Evolutionary conservation across 73 alveolate species (phyloP), one percentile per base, ranked within the genome.

Genomic region (Symbiodinium natans): DNA sequence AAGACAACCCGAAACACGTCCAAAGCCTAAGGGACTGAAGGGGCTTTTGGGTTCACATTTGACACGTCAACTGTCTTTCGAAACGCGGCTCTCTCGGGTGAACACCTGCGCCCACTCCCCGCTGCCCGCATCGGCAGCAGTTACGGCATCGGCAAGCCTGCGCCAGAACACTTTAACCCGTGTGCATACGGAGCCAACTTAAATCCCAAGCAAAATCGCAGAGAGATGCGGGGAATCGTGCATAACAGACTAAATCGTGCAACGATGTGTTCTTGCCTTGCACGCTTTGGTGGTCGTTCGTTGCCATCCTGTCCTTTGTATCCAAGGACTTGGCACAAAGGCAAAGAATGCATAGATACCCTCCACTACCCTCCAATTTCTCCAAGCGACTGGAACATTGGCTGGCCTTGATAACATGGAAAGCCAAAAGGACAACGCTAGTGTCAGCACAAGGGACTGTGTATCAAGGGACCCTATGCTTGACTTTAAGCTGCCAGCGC

Each of bases 61-160:
- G n/a, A n/a, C n/a, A n/a, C n/a, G n/a, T n/a, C n/a, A n/a, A n/a
- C n/a, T n/a, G n/a, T n/a, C n/a, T n/a, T n/a, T n/a, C n/a, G n/a
- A n/a, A n/a, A n/a, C n/a, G n/a, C n/a, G n/a, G n/a, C n/a, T n/a
- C n/a, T n/a, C n/a, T n/a, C n/a, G n/a, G n/a, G n/a, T n/a, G n/a
- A n/a, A n/a, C 41, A 31, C 98, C 98, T 92, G 84, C 6, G 98
- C 98, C 98, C 98, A 92, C 54, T 92, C 98, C 34, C 98, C 40
- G 83, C 98, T 92, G 23, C 98, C 98, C 21, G 98, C 98, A 31
- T 89, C 82, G 63, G 98, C 98, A 1, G 98, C 98, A 77, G 92
- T 29, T n/a, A 92, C 83, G 41, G 82, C 27, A 63, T 92, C 98
- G 21, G 98, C 98, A 17, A 92, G 83, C 92, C 98, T 92, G 34